Conservation (phyloP, 2,329 filamentous ascomycete species). For the Fusarium sp. region DNA sequence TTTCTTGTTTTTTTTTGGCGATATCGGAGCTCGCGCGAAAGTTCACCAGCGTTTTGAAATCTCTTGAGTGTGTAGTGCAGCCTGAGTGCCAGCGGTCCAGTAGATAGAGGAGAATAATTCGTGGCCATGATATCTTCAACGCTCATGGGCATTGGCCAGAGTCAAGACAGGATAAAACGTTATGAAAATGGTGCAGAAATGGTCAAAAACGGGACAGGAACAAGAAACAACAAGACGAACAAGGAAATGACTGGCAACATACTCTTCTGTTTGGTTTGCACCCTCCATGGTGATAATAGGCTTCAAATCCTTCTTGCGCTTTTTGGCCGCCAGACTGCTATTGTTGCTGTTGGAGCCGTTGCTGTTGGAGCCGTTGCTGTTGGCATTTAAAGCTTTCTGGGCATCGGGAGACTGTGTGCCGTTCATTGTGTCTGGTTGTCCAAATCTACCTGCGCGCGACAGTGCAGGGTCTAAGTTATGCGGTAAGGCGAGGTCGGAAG, state of each 20-base stretch:
- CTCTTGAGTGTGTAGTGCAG: constrained; percentile 1
- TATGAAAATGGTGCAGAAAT: not conserved
- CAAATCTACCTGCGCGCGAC: constrained; percentile 20
- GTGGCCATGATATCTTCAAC: not conserved
- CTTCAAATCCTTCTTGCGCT: constrained; percentile 81
- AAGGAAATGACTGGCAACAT: constrained; percentile 45
- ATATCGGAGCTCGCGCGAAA: constrained; percentile 9
- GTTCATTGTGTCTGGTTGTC: constrained; percentile 41
- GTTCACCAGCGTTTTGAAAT: constrained; percentile 3
- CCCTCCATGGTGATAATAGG: constrained; percentile 80
- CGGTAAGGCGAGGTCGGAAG: not conserved
- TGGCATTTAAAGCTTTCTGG: constrained; percentile 48
- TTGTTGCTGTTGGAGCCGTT: constrained; percentile 48
- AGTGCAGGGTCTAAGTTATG: constrained; percentile 1
- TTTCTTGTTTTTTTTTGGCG: not conserved
- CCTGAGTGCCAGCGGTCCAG: not conserved
- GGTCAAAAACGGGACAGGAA: not conserved
- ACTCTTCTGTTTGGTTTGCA: constrained; percentile 52
- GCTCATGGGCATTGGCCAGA: not conserved
- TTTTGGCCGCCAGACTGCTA: constrained; percentile 63
- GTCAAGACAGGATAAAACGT: not conserved
- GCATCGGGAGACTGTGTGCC: constrained; percentile 48
- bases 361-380: constrained; percentile 48
- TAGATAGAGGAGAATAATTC: not conserved
- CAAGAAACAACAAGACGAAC: not conserved